Evolutionary conservation across 2,329 filamentous ascomycete genomes (phyloP).

Genomic region (Decorospora gaudefroyi): DNA sequence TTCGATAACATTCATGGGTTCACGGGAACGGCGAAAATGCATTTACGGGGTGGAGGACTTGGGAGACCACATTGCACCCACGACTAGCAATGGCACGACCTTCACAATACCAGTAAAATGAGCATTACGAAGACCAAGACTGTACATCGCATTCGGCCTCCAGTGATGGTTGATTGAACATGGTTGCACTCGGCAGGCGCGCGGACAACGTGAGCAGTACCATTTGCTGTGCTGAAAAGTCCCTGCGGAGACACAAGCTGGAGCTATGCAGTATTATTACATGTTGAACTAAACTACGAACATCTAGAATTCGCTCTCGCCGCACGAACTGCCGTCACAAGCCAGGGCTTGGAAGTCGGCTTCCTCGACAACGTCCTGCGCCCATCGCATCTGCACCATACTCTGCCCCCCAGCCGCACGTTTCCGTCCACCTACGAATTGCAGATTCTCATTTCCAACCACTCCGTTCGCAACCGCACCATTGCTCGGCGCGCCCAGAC

Average conservation of each 20-base stretch:
- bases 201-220: neutral
- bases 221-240: no score
- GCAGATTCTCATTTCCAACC: conserved; percentile 55
- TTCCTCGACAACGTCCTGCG: conserved; percentile 30
- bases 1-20: conserved; percentile 47
- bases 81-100: conserved; percentile 45
- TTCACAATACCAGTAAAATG: conserved; percentile 43
- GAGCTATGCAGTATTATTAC: no score
- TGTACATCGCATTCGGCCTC: conserved; percentile 1
- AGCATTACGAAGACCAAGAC: conserved; percentile 34
- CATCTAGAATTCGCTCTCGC: conserved; percentile 6
- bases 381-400: conserved; percentile 41
- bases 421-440: conserved; percentile 45
- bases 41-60: conserved; percentile 46
- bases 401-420: conserved; percentile 22
- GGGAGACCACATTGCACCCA: conserved; percentile 42
- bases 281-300: no score
- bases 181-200: neutral
- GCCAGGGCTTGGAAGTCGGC: conserved; percentile 26
- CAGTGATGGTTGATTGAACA: conserved; percentile 9
- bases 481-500: conserved; percentile 49
- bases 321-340: conserved; percentile 35
- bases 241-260: no score
- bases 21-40: conserved; percentile 49
- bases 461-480: conserved; percentile 57